These are phyloP conservation scores for Cryphonectria carpinicola DNA, from an alignment of 2,329 filamentous ascomycete genomes.

Conservation along the genomic window DNA sequence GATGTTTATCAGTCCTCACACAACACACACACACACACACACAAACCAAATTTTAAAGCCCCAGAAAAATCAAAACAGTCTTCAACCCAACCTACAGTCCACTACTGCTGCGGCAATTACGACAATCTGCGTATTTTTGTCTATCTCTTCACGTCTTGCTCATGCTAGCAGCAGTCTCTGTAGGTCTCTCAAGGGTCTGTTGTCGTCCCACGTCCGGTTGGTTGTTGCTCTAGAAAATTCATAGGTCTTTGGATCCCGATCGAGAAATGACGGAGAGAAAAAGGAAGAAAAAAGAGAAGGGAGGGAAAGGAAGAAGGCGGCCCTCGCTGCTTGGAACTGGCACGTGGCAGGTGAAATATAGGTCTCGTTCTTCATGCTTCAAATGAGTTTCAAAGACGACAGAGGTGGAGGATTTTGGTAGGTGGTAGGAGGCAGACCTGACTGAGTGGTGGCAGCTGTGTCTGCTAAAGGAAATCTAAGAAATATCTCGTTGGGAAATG, in stretches of 20 bases:
- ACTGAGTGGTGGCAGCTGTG: too few species aligned
- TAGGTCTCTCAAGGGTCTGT: not conserved
- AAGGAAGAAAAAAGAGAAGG: not conserved
- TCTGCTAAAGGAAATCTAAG: not conserved
- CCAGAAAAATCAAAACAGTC: constrained; percentile 31
- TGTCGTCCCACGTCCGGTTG: too few species aligned
- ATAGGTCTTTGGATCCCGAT: not conserved
- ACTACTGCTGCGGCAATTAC: too few species aligned
- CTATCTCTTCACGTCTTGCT: not conserved
- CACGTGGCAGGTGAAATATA: too few species aligned
- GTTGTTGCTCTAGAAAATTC: not conserved
- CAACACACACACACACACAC: constrained; percentile 18
- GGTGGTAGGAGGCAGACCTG: too few species aligned
- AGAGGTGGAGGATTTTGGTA: too few species aligned
- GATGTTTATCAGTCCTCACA: constrained; percentile 29
- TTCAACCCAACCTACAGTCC: constrained; percentile 19
- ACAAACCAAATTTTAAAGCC: constrained; percentile 29
- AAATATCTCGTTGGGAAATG: too few species aligned
- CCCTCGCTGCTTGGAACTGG: not conserved
- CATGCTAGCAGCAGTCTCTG: not conserved
- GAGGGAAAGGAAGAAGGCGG: not conserved
- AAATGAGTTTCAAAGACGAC: too few species aligned
- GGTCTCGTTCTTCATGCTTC: too few species aligned
- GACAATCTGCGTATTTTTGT: not conserved
- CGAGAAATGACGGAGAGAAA: not conserved